A percentile compares a stretch with the other conserved stretches of the same genome.
These are phyloP conservation scores for Cryphonectria naterciae DNA, from an alignment of 2,329 filamentous ascomycete species.

Conservation along the genomic window DNA sequence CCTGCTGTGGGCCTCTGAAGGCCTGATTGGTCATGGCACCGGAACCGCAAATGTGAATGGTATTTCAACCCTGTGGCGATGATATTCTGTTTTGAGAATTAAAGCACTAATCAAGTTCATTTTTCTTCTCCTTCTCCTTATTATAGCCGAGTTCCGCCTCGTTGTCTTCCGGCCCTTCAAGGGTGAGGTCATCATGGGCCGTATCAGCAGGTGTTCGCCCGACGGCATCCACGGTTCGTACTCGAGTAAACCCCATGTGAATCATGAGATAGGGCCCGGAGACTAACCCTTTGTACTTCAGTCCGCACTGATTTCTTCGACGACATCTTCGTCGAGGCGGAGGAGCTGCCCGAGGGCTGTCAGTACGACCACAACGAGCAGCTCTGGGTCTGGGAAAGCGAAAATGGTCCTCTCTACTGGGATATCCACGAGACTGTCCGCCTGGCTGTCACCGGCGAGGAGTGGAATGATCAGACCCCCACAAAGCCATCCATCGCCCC, in stretches of 20 bases:
- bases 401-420: conserved; percentile 74
- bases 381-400: conserved; percentile 83
- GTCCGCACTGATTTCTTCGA: conserved; percentile 92
- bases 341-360: conserved; percentile 74
- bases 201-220: conserved; percentile 75
- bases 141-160: conserved; percentile 84
- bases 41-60: conserved; percentile 94
- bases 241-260: too few relatives aligned
- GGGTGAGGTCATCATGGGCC: conserved; percentile 85
- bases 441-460: conserved; percentile 82
- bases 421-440: conserved; percentile 89
- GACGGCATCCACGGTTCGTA: conserved; percentile 71
- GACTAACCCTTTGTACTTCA: conserved; percentile 37
- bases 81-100: not conserved
- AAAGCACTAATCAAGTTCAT: conserved; percentile 24
- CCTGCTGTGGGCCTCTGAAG: conserved; percentile 85
- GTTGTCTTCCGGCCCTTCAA: conserved; percentile 96
- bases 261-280: not conserved
- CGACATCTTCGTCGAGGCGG: conserved; percentile 80
- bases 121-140: not conserved
- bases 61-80: conserved; percentile 40
- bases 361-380: conserved; percentile 76
- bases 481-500: conserved; percentile 63
- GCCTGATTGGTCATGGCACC: conserved; percentile 88
- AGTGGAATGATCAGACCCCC: conserved; percentile 88